These are phyloP conservation scores for Dendrocalamus sinicus DNA, from an alignment of 176 grass and related monocot species.

Conservation along the genomic window DNA sequence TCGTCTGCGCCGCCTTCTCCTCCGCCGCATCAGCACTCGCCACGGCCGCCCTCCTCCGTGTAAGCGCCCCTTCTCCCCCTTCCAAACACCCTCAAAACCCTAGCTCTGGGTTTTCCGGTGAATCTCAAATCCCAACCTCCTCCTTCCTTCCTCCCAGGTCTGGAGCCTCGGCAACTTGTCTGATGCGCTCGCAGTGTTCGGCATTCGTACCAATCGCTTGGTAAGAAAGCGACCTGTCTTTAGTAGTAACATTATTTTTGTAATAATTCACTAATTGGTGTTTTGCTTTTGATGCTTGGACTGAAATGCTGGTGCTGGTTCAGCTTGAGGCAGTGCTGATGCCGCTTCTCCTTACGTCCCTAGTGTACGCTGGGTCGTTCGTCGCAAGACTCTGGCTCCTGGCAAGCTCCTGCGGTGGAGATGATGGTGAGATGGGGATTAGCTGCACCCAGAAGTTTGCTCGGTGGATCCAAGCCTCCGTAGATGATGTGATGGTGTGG, in stretches of 20 bases:
- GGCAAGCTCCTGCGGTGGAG: slow-evolving; percentile 16
- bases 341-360: slow-evolving; percentile 76
- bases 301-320: slow-evolving; percentile 45
- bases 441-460: slow-evolving; percentile 38
- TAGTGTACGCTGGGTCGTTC: slow-evolving; percentile 73
- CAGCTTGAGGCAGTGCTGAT: slow-evolving; percentile 70
- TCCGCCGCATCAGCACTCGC: slow-evolving; percentile 53
- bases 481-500: slow-evolving; percentile 74
- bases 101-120: background rate
- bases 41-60: slow-evolving; percentile 54
- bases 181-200: slow-evolving; percentile 59
- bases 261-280: background rate
- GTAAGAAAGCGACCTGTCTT: slow-evolving; percentile 38
- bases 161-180: slow-evolving; percentile 40
- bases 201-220: slow-evolving; percentile 67
- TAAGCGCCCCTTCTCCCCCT: slow-evolving; percentile 19
- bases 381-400: slow-evolving; percentile 48
- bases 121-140: slow-evolving; percentile 12
- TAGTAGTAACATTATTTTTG: background rate
- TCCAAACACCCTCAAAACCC: background rate
- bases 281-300: slow-evolving; percentile 31
- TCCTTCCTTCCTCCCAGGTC: slow-evolving; percentile 11
- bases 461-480: slow-evolving; percentile 35
- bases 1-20: slow-evolving; percentile 62
- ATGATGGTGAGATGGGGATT: slow-evolving; percentile 10